Percentiles rank a stretch among this genome's conserved stretches.
Conservation (phyloP, 1,139 yeast genomes). For the Suhomyces anneliseae region DNA sequence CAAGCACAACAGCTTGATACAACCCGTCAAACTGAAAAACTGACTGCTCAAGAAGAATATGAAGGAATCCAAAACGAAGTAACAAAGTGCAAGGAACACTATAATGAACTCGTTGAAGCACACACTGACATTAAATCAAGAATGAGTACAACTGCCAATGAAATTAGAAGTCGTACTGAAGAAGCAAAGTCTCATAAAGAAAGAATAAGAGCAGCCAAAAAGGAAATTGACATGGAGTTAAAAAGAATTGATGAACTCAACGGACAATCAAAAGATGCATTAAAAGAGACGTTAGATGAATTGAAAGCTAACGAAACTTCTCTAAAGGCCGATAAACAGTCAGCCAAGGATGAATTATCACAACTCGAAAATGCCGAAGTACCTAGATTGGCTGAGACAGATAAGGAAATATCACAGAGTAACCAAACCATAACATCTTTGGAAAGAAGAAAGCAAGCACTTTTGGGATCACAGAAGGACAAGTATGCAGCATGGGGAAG, state of each 20-base stretch:
- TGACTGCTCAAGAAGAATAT: constrained; percentile 15
- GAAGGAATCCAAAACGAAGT: constrained; percentile 11
- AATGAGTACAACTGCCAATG: constrained; percentile 10
- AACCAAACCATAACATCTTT: constrained; percentile 4
- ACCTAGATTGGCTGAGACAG: constrained; percentile 7
- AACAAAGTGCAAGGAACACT: constrained; percentile 7
- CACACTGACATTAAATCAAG: constrained; percentile 3
- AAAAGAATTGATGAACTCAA: constrained; percentile 37
- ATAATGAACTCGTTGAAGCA: constrained; percentile 2
- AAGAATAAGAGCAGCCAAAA: constrained; percentile 23
- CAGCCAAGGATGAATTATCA: constrained; percentile 20
- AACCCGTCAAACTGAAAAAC: constrained; percentile 2
- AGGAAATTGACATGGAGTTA: constrained; percentile 29
- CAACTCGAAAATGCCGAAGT: constrained; percentile 10
- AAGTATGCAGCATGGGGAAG: constrained; percentile 50
- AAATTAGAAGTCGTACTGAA: constrained; percentile 23
- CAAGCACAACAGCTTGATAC: constrained; percentile 11
- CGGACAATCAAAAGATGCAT: constrained; percentile 41
- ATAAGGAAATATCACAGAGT: constrained; percentile 5
- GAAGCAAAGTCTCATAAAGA: constrained; percentile 29
- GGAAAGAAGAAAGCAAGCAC: constrained; percentile 9
- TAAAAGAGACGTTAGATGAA: constrained; percentile 17
- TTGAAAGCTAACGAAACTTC: constrained; percentile 15
- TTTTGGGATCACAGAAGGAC: constrained; percentile 25
- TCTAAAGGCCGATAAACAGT: constrained; percentile 15